phyloP scores from a whole-genome alignment of 2,329 filamentous ascomycete genomes.

The Xylariaceae sp. region DNA sequence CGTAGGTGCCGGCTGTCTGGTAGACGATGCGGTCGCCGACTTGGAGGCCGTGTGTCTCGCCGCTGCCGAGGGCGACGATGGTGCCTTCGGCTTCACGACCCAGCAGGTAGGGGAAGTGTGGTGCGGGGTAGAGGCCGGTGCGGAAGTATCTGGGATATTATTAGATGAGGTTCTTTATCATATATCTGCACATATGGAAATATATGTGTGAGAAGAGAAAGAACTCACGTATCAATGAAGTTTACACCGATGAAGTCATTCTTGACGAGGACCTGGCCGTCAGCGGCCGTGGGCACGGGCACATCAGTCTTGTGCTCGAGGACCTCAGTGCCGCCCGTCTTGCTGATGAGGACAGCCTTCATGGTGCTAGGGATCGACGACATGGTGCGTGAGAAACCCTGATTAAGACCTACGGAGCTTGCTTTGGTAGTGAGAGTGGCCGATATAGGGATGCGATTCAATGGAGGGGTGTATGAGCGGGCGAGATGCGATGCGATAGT shows the following conservation, averaged over 20 bases:
- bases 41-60: constrained; percentile 49
- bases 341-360: constrained; percentile 67
- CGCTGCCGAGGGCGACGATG: constrained; percentile 56
- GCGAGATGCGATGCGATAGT: constrained; percentile 16
- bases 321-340: constrained; percentile 67
- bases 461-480: neutral
- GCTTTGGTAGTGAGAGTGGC: neutral
- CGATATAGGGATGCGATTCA: neutral
- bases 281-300: constrained; percentile 61
- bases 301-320: constrained; percentile 65
- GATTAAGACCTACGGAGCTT: neutral
- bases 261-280: constrained; percentile 72
- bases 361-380: constrained; percentile 56
- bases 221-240: constrained; percentile 70
- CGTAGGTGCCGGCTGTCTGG: constrained; percentile 51
- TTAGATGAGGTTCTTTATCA: constrained; percentile 4
- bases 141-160: constrained; percentile 64
- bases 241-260: constrained; percentile 80
- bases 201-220: neutral
- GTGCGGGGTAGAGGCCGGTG: constrained; percentile 68
- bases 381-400: constrained; percentile 21
- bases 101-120: constrained; percentile 65
- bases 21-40: constrained; percentile 69
- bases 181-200: neutral
- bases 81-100: constrained; percentile 75